Conservation (phyloP, 2,329 filamentous ascomycete genomes). For the Verticillium tricorpus region DNA sequence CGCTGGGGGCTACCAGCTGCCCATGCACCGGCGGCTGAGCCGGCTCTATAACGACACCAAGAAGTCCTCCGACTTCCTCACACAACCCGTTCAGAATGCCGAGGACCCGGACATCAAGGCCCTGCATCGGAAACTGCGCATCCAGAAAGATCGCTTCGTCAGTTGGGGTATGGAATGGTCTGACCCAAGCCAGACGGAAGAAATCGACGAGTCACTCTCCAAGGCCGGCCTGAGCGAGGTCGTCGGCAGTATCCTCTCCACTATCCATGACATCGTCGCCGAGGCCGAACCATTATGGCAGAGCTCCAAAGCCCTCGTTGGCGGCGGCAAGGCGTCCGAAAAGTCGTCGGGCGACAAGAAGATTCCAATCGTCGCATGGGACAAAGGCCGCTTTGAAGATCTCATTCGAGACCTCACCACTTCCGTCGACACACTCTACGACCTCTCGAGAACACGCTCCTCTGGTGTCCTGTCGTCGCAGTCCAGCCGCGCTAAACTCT, state of each 20-base stretch:
- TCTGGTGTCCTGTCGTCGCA: constrained; percentile 32
- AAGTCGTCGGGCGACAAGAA: constrained; percentile 44
- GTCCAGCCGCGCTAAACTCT: constrained; percentile 24
- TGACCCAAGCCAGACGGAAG: constrained; percentile 61
- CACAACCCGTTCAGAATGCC: constrained; percentile 56
- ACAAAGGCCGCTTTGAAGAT: constrained; percentile 71
- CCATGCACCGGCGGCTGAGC: constrained; percentile 60
- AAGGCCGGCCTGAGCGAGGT: constrained; percentile 72
- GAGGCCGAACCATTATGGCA: constrained; percentile 71
- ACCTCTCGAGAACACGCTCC: constrained; percentile 64
- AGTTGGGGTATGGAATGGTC: constrained; percentile 82
- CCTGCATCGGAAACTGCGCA: constrained; percentile 71
- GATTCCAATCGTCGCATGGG: constrained; percentile 55
- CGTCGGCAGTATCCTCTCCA: constrained; percentile 73
- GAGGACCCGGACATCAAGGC: constrained; percentile 66
- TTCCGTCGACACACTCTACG: constrained; percentile 76
- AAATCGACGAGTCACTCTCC: constrained; percentile 68
- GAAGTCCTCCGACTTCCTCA: constrained; percentile 69
- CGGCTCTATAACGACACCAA: constrained; percentile 79
- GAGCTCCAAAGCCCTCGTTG: constrained; percentile 46
- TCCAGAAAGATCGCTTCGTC: constrained; percentile 74
- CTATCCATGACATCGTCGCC: constrained; percentile 74
- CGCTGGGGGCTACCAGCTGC: constrained; percentile 47
- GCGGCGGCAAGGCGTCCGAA: constrained; percentile 34
- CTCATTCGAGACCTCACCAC: constrained; percentile 69